A percentile compares a stretch with the other conserved stretches of the same genome.
Conservation (phyloP, 2,329 filamentous ascomycete species). For the Penicillium psychrosexuale region DNA sequence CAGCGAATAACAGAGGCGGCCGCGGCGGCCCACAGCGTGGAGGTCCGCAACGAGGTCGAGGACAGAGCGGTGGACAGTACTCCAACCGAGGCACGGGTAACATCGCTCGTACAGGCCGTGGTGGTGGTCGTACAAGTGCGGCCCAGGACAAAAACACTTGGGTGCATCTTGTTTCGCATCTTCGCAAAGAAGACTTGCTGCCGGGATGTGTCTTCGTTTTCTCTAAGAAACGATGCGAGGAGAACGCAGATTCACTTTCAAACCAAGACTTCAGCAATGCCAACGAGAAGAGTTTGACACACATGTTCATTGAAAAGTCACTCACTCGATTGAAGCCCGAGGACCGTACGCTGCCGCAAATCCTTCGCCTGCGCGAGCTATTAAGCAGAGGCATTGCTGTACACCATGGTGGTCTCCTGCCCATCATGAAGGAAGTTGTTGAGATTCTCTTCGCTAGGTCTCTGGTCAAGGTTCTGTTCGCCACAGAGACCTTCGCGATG, state of each 20-base stretch:
- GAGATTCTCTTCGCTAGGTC: conserved; percentile 95
- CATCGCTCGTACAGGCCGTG: conserved; percentile 82
- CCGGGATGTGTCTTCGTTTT: conserved; percentile 98
- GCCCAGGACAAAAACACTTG: conserved; percentile 95
- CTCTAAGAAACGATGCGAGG: conserved; percentile 95
- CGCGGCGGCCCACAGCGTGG: conserved; percentile 38
- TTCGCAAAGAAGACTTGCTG: conserved; percentile 81
- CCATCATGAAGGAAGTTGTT: conserved; percentile 96
- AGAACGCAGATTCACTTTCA: conserved; percentile 91
- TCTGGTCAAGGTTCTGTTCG: conserved; percentile 93
- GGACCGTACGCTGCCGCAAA: conserved; percentile 86
- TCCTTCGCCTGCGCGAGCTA: conserved; percentile 79
- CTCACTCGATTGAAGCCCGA: conserved; percentile 87
- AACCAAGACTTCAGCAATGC: conserved; percentile 95
- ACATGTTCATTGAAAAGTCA: conserved; percentile 96
- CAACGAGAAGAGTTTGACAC: conserved; percentile 90
- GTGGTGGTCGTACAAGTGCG: conserved; percentile 80
- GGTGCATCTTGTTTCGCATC: conserved; percentile 90
- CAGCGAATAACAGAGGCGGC: conserved; percentile 46
- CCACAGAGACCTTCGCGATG: conserved; percentile 98
- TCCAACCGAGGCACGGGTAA: conserved; percentile 67
- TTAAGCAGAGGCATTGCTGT: conserved; percentile 88
- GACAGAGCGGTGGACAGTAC: conserved; percentile 56
- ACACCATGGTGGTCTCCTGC: conserved; percentile 88
- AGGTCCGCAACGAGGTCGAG: conserved; percentile 38